Percentiles rank a stretch among this genome's conserved stretches.
Evolutionary conservation across 1,284 basidiomycete species (phyloP).

Genomic region (Thelephora terrestris): DNA sequence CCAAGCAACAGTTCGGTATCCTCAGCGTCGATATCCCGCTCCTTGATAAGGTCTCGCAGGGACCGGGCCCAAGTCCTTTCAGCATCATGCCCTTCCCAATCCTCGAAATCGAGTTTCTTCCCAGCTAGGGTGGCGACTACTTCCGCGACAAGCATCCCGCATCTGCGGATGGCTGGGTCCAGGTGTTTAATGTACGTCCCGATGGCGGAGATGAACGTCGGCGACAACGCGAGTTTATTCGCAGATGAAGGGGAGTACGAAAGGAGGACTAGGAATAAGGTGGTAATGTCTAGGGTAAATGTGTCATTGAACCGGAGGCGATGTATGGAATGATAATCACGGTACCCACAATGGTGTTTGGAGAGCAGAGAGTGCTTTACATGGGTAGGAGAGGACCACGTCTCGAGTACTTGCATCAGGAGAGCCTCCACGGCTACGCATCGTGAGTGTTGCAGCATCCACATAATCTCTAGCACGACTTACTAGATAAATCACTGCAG

Average conservation of each 20-base stretch:
- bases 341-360: conserved; percentile 51
- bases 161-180: conserved; percentile 69
- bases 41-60: conserved; percentile 41
- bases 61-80: conserved; percentile 57
- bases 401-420: conserved; percentile 37
- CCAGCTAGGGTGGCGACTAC: conserved; percentile 50
- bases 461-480: conserved; percentile 2
- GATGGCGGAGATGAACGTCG: conserved; percentile 64
- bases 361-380: conserved; percentile 64
- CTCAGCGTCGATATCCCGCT: conserved; percentile 39
- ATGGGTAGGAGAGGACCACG: conserved; percentile 59
- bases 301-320: conserved; percentile 1
- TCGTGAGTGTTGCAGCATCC: neutral
- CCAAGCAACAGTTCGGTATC: neutral
- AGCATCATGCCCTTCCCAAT: conserved; percentile 77
- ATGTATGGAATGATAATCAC: neutral
- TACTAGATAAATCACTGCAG: conserved; percentile 23
- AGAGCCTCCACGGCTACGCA: conserved; percentile 37
- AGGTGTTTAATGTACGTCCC: conserved; percentile 72
- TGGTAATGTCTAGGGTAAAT: conserved; percentile 47
- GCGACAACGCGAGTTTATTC: conserved; percentile 38
- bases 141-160: conserved; percentile 92
- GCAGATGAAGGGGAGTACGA: conserved; percentile 49
- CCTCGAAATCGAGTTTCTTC: conserved; percentile 68
- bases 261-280: conserved; percentile 54